Base-by-base conservation (phyloP, 768 basidiomycete species). In the Pisolithus tinctorius region DNA sequence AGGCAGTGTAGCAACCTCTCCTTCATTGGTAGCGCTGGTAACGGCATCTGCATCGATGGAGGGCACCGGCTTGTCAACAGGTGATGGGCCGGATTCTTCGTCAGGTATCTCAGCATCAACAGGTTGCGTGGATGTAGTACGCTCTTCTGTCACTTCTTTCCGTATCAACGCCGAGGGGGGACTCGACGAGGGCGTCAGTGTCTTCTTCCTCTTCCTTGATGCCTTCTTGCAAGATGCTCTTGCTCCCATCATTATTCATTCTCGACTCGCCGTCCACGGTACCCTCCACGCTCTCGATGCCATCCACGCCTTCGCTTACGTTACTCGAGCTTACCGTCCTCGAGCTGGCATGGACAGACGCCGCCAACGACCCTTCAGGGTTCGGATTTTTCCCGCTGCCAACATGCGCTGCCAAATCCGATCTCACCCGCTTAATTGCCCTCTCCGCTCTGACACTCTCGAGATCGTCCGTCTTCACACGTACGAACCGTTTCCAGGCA, bases 371-470 rank as follows among this genome's bases (percentile, higher is more conserved):
- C 42, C 25, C 42, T 2, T 43, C 50, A 54, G 27, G 62, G 61
- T 57, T 72, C 16, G 72, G 67, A 41, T 25, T 6, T 26, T 25
- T 43, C 23, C 42, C 42, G 13, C 25, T 43, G 10, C 79, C 70
- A 49, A 75, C 67, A 61, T 93, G 89, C 10, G 83, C 83, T 9
- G 86, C 88, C 20, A 91, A 72, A 70, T 94, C 92, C 42, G 87
- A 90, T 49, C 89, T 74, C 17, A 90, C 88, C 27, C 88, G 82
- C 71, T 92, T 91, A 69, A 93, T 87, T 4, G 91, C 86, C 56
- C 89, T 77, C 71, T 93, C 90, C 38, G 88, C 83, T 41, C 91
- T 82, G 6, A 84, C 84, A 58, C 89, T 92, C 71, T 93, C 84
- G 47, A 94, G 69, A 66, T 95, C 93, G 61, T 94, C 92, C 3